phyloP scores from a whole-genome alignment of 768 basidiomycete genomes.

The Tephrocybe sp. region DNA sequence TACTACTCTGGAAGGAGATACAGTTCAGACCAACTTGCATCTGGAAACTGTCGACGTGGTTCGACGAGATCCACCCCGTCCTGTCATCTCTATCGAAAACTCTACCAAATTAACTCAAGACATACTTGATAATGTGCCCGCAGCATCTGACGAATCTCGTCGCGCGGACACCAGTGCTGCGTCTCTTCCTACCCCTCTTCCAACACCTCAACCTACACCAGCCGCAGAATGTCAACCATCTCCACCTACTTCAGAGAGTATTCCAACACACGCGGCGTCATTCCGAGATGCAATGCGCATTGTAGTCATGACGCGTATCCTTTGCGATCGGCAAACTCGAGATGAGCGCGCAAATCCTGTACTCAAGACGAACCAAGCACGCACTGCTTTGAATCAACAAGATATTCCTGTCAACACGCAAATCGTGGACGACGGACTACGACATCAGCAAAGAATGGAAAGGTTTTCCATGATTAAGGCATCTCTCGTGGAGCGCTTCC shows the following conservation, averaged over 20 bases:
- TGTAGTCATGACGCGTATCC: constrained; percentile 59
- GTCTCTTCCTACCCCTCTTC: constrained; percentile 10
- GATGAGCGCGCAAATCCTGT: constrained; percentile 63
- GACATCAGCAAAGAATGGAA: constrained; percentile 30
- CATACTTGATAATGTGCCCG: neutral
- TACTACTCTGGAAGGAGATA: too few species aligned
- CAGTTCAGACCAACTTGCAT: too few species aligned
- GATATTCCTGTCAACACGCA: constrained; percentile 34
- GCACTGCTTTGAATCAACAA: constrained; percentile 30
- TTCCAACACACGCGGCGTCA: constrained; percentile 42
- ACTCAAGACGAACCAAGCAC: constrained; percentile 53
- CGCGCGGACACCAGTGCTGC: neutral
- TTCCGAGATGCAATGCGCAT: constrained; percentile 60
- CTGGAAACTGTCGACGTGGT: too few species aligned
- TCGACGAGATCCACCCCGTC: too few species aligned
- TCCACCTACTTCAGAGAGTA: constrained; percentile 23
- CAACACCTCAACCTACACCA: constrained; percentile 7
- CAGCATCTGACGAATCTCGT: neutral
- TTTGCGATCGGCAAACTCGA: constrained; percentile 57
- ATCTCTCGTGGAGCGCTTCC: constrained; percentile 53
- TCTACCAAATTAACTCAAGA: too few species aligned
- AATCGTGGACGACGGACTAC: constrained; percentile 34
- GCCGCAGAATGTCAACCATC: constrained; percentile 5
- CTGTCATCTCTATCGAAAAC: too few species aligned
- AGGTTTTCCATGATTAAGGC: constrained; percentile 40